Evolutionary conservation across 352 stramenopile genomes (phyloP), one percentile per base, ranked within the genome.

Genomic region (Globisporangium echinulatum): DNA sequence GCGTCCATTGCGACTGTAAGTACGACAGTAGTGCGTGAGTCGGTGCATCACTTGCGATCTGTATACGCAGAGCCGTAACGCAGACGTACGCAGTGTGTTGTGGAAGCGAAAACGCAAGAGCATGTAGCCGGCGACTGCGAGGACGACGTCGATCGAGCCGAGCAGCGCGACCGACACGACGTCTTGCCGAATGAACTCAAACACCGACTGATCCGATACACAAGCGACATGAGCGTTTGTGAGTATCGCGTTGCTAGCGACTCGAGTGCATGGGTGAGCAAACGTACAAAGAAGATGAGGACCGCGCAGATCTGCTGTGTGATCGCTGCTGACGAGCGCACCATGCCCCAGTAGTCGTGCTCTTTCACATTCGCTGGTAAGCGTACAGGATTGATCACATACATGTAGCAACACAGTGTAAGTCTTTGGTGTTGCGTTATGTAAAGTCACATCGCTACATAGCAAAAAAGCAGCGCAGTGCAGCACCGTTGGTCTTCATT

Each of bases 271-370:
- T 36, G 40, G 11, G 8, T 14, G 46, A 4, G 46, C 15, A 14
- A 17, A 72, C 79, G 56, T 61, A 94, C 85, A 55, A 96, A 94
- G 70, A 96, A 96, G 60, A 96, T 88, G 52, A 95, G 67, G 43
- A 96, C 78, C 19, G 84, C 79, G 61, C 79, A 90, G 38, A 96
- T 91, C 68, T 96, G 88, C 72, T 96, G 88, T 17, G 81, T 92
- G 59, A 97, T 87, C 53, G 86, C 86, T 3, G 82, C 83, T 13
- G 86, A 78, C 55, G 81, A 87, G 68, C 78, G 81, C n/a, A 92
- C 79, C 84, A 96, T 93, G 4, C 75, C 77, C 61, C 79, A 86
- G 62, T 92, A 94, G 66, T 93, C 76, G 52, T 93, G 83, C 44
- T 94, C 84, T 13, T 67, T 73, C 14, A 94, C 83, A 59, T 96